Conservation (phyloP, 2,329 filamentous ascomycete genomes). For the Botrytis hyacinthi region DNA sequence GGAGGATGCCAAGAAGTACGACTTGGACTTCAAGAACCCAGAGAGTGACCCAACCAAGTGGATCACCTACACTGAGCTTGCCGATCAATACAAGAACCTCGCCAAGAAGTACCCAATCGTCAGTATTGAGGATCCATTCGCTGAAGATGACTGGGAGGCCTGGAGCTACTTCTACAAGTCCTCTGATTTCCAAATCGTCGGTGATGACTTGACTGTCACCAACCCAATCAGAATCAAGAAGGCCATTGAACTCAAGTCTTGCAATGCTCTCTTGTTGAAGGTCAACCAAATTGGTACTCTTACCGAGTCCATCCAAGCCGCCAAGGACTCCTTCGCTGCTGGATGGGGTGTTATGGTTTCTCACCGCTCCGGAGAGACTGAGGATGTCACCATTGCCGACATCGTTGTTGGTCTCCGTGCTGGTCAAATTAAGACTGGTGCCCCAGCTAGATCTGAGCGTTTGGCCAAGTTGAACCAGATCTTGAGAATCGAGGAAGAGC, state of each 20-base stretch:
- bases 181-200: conserved; percentile 96
- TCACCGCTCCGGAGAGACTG: conserved; percentile 97
- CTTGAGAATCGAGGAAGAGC: conserved; percentile 98
- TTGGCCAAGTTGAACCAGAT: conserved; percentile 99
- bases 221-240: conserved; percentile 99
- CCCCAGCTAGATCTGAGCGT: conserved; percentile 93
- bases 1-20: conserved; percentile 96
- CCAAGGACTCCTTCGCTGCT: conserved; percentile 95
- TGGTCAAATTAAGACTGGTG: conserved; percentile 99
- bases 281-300: conserved; percentile 99
- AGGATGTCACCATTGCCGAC: conserved; percentile 98
- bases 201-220: conserved; percentile 97
- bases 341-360: conserved; percentile 99
- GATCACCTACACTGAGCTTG: conserved; percentile 97
- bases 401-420: conserved; percentile 95
- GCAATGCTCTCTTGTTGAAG: conserved; percentile 97
- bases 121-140: conserved; percentile 98
- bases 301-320: conserved; percentile 97
- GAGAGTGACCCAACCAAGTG: conserved; percentile 94
- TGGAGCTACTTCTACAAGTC: conserved; percentile 99
- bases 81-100: conserved; percentile 83
- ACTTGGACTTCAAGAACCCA: conserved; percentile 99
- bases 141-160: conserved; percentile 99
- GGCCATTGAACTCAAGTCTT: conserved; percentile 97
- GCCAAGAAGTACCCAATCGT: conserved; percentile 97